Evolutionary conservation across 306 rosid species (phyloP).

Genomic region (Cucumis cinereus): DNA sequence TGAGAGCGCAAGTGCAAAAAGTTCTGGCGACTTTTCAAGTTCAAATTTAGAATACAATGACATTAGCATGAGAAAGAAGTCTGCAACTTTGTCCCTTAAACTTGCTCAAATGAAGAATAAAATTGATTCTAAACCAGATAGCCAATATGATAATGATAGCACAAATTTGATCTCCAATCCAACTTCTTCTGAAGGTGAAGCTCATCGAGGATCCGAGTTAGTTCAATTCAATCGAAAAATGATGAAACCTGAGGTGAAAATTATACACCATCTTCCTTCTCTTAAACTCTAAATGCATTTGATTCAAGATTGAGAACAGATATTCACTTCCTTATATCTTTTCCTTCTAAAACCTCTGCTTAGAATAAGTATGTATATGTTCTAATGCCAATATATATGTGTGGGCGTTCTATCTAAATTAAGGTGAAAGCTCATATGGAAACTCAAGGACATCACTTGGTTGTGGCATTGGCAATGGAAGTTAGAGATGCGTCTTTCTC

Average conservation of each 20-base stretch:
- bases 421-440: slow-evolving; percentile 84
- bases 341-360: neutral
- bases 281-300: slow-evolving; percentile 46
- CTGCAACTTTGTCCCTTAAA: slow-evolving; percentile 38
- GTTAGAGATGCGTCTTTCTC: slow-evolving; percentile 75
- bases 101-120: slow-evolving; percentile 49
- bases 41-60: slow-evolving; percentile 19
- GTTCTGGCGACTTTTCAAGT: slow-evolving; percentile 41
- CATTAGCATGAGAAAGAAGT: slow-evolving; percentile 29
- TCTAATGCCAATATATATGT: neutral
- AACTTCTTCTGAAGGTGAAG: neutral
- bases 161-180: slow-evolving; percentile 8
- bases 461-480: slow-evolving; percentile 70
- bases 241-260: slow-evolving; percentile 84
- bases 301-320: slow-evolving; percentile 60
- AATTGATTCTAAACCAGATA: slow-evolving; percentile 29
- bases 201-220: slow-evolving; percentile 42
- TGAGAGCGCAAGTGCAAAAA: slow-evolving; percentile 53
- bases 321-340: slow-evolving; percentile 45
- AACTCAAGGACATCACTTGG: slow-evolving; percentile 64
- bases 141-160: slow-evolving; percentile 38
- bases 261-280: slow-evolving; percentile 44
- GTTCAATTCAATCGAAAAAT: slow-evolving; percentile 72
- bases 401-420: neutral
- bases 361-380: neutral